A percentile compares a stretch with the other conserved stretches of the same genome.
These are phyloP conservation scores for Plantago rigida DNA, from an alignment of 305 asterid genomes.

Conservation along the genomic window DNA sequence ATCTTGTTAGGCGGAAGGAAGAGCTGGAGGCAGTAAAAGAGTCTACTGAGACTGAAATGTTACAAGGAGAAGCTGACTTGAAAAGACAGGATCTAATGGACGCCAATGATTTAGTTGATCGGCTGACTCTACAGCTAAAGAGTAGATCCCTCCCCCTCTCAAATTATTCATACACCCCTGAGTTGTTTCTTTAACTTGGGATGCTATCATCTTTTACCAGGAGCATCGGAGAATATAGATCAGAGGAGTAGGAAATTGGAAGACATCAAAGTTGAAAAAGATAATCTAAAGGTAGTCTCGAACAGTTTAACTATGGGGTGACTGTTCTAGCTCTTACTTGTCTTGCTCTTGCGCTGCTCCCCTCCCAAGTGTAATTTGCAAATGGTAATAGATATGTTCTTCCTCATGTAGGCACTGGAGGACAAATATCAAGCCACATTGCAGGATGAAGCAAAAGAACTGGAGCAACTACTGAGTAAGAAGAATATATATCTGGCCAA, in stretches of 20 bases:
- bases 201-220: slow-evolving; percentile 35
- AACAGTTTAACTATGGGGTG: too few species aligned
- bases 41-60: slow-evolving; percentile 57
- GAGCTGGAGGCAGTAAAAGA: slow-evolving; percentile 78
- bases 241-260: slow-evolving; percentile 55
- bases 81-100: slow-evolving; percentile 73
- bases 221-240: slow-evolving; percentile 50
- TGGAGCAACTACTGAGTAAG: slow-evolving; percentile 74
- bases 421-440: slow-evolving; percentile 62
- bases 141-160: slow-evolving; percentile 34
- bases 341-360: neutral
- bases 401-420: slow-evolving; percentile 52
- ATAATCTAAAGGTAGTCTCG: slow-evolving; percentile 54
- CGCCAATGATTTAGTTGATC: slow-evolving; percentile 50
- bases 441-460: slow-evolving; percentile 81
- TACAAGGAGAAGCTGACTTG: slow-evolving; percentile 71
- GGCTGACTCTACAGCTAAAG: slow-evolving; percentile 57
- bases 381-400: slow-evolving; percentile 26
- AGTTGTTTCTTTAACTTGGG: slow-evolving; percentile 15
- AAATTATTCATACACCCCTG: slow-evolving; percentile 18
- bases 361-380: neutral
- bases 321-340: too few species aligned
- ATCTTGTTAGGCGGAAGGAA: slow-evolving; percentile 86
- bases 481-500: slow-evolving; percentile 65
- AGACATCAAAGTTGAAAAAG: slow-evolving; percentile 62